Percentiles rank a stretch among this genome's conserved stretches.
These are phyloP conservation scores for Trypanosoma lewisi DNA, from an alignment of 208 protist species.

Conservation along the genomic window DNA sequence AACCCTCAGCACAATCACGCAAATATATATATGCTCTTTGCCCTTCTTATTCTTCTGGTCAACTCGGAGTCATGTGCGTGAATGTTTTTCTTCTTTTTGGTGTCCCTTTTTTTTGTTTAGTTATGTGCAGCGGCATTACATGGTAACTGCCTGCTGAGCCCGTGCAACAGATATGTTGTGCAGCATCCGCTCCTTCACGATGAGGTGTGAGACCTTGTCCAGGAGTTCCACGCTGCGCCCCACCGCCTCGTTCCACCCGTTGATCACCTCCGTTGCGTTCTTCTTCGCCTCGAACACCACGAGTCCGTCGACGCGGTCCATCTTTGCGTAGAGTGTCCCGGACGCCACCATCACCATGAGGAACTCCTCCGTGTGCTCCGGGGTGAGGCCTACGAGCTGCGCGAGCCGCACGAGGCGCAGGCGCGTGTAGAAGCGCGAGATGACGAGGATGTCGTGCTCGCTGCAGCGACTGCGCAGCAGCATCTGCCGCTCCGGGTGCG, in stretches of 20 bases:
- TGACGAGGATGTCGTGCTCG: constrained; percentile 95
- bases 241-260: constrained; percentile 85
- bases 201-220: constrained; percentile 93
- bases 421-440: constrained; percentile 93
- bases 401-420: constrained; percentile 89
- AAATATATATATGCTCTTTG: constrained; percentile 16
- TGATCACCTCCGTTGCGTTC: constrained; percentile 88
- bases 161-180: constrained; percentile 45
- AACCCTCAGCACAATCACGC: too few species aligned
- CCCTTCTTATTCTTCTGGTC: constrained; percentile 40
- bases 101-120: constrained; percentile 4
- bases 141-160: constrained; percentile 1
- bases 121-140: background rate
- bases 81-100: background rate
- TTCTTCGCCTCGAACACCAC: constrained; percentile 89
- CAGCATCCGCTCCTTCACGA: constrained; percentile 93
- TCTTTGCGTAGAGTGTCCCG: constrained; percentile 91
- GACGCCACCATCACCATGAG: constrained; percentile 91
- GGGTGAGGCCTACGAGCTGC: constrained; percentile 87
- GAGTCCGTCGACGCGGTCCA: constrained; percentile 92
- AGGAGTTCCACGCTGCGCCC: constrained; percentile 86
- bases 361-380: constrained; percentile 88
- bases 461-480: constrained; percentile 91
- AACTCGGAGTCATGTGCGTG: constrained; percentile 19
- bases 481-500: constrained; percentile 49